These are phyloP conservation scores for Thalassiosira tumida DNA, from an alignment of 352 stramenopile species.

Conservation along the genomic window DNA sequence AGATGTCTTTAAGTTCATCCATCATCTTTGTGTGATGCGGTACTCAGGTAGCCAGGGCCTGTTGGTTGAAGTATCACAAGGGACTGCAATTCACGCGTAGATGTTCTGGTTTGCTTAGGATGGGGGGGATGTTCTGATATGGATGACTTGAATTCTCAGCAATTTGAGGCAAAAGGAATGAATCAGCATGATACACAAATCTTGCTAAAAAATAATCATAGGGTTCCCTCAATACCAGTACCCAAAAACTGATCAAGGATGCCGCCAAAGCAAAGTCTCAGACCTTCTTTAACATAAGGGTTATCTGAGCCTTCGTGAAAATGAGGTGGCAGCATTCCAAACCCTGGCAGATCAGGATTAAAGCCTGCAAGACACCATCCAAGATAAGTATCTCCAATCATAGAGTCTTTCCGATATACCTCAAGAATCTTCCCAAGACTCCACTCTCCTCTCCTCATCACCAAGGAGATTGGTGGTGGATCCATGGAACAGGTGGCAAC, in stretches of 20 bases:
- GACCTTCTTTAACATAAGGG: constrained; percentile 36
- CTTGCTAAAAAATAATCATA: constrained; percentile 62
- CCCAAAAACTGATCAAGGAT: constrained; percentile 26
- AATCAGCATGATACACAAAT: constrained; percentile 70
- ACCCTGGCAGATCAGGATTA: constrained; percentile 47
- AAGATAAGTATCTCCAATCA: constrained; percentile 67
- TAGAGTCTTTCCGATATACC: constrained; percentile 71
- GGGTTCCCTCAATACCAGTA: not conserved
- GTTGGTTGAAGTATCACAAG: constrained; percentile 67
- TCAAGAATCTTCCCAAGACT: constrained; percentile 68
- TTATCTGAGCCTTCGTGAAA: constrained; percentile 54
- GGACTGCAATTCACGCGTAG: constrained; percentile 31
- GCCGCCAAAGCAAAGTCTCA: constrained; percentile 45
- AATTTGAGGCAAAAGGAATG: constrained; percentile 15
- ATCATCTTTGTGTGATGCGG: constrained; percentile 44
- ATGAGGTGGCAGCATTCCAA: constrained; percentile 71
- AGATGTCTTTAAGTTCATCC: constrained; percentile 10
- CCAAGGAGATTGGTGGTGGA: constrained; percentile 63
- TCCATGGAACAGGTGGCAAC: constrained; percentile 57
- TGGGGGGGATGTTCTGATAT: constrained; percentile 32
- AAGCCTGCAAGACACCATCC: constrained; percentile 62
- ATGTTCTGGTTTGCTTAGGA: constrained; percentile 7
- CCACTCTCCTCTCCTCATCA: constrained; percentile 70
- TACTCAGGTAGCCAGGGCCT: constrained; percentile 38
- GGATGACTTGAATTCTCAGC: constrained; percentile 26